Conservation (phyloP, 1,284 basidiomycete species). For the Coniophora puteana region DNA sequence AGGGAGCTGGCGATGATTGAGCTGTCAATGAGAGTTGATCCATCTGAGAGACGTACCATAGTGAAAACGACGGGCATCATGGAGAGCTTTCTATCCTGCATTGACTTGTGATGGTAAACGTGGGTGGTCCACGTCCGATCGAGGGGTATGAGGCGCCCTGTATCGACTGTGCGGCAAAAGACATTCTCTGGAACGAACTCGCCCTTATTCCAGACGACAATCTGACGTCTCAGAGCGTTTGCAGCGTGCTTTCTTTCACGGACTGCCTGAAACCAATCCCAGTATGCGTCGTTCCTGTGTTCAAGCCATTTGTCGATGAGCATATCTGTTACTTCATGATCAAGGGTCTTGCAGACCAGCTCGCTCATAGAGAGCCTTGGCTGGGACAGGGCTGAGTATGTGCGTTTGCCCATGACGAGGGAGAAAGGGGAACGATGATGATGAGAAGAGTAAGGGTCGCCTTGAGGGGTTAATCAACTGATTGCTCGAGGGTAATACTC, state of each 20-base stretch:
- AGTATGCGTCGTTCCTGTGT: slow-evolving; percentile 67
- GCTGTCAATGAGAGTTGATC: slow-evolving; percentile 4
- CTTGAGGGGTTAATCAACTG: no score
- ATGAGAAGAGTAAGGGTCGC: no score
- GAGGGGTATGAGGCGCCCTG: slow-evolving; percentile 67
- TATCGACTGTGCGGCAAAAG: slow-evolving; percentile 72
- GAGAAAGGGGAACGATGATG: neutral
- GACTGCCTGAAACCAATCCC: slow-evolving; percentile 68
- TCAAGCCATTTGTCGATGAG: slow-evolving; percentile 80
- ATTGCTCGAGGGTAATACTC: no score
- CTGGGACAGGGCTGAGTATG: slow-evolving; percentile 62
- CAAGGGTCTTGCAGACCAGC: slow-evolving; percentile 69
- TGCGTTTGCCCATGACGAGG: slow-evolving; percentile 28
- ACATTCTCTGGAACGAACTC: slow-evolving; percentile 73
- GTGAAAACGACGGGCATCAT: slow-evolving; percentile 79
- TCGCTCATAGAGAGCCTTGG: slow-evolving; percentile 68
- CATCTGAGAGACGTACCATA: slow-evolving; percentile 44
- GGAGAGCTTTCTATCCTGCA: slow-evolving; percentile 63
- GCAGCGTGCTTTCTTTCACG: slow-evolving; percentile 58
- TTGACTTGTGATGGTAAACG: slow-evolving; percentile 69
- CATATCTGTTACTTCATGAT: slow-evolving; percentile 68
- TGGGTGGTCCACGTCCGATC: slow-evolving; percentile 77
- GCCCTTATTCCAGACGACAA: slow-evolving; percentile 71
- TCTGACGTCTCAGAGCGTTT: slow-evolving; percentile 48
- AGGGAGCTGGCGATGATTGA: slow-evolving; percentile 45